These are phyloP conservation scores for Entoloma clypeatum DNA, from an alignment of 1,284 basidiomycete genomes.

Conservation along the genomic window DNA sequence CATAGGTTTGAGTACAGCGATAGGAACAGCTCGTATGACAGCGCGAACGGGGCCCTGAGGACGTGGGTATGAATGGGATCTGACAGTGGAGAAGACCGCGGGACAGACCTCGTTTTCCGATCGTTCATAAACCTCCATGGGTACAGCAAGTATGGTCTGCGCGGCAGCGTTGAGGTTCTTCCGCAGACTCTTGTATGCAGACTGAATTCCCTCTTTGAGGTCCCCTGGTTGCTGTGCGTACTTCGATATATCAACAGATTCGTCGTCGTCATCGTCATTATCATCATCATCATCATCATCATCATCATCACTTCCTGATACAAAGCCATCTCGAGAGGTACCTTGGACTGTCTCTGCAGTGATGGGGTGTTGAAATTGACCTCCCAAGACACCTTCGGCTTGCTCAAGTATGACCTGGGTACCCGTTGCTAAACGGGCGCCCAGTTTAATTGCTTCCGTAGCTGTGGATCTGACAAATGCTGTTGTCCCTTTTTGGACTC, in stretches of 20 bases:
- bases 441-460: conserved; percentile 91
- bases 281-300: conserved; percentile 27
- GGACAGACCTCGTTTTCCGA: conserved; percentile 77
- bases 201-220: conserved; percentile 84
- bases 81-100: neutral
- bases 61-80: conserved; percentile 6
- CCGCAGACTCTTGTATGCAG: conserved; percentile 83
- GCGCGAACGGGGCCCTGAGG: conserved; percentile 82
- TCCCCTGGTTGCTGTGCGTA: conserved; percentile 89
- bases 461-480: conserved; percentile 93
- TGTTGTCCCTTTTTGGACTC: conserved; percentile 91
- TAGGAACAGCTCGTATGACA: conserved; percentile 93
- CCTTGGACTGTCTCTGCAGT: conserved; percentile 63
- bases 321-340: conserved; percentile 23
- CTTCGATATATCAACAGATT: conserved; percentile 62
- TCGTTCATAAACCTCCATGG: conserved; percentile 98
- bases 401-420: conserved; percentile 97
- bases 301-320: conserved; percentile 29
- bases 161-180: conserved; percentile 89
- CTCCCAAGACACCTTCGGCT: conserved; percentile 89
- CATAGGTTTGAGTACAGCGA: conserved; percentile 94
- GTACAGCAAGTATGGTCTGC: conserved; percentile 96
- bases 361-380: conserved; percentile 61
- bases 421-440: conserved; percentile 92
- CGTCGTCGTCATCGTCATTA: conserved; percentile 40